phyloP scores from a whole-genome alignment of 1,284 basidiomycete genomes.

The Cryptococcus sp. region DNA sequence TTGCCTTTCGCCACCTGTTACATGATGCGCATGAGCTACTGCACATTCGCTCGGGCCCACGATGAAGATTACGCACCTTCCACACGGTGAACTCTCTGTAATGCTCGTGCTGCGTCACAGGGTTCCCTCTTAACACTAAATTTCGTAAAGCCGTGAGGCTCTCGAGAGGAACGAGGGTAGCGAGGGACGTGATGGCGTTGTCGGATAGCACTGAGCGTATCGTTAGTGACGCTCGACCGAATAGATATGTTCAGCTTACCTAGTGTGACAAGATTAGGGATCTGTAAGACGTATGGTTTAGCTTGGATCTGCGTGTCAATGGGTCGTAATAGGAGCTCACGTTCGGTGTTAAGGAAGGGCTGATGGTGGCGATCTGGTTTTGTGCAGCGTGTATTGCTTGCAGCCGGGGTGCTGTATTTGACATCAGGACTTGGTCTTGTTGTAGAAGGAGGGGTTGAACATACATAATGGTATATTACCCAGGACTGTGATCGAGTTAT shows the following conservation, averaged over 20 bases:
- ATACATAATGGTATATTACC: conserved; percentile 82
- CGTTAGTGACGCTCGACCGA: neutral
- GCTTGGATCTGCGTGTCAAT: too few species aligned
- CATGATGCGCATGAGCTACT: neutral
- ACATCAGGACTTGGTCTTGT: too few species aligned
- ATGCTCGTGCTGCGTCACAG: conserved; percentile 89
- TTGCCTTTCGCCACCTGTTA: conserved; percentile 49
- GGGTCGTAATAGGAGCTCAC: conserved; percentile 27
- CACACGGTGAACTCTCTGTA: conserved; percentile 83
- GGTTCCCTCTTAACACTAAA: conserved; percentile 84
- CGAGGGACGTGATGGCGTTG: conserved; percentile 70
- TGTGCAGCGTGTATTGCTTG: conserved; percentile 88
- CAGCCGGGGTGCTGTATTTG: conserved; percentile 76
- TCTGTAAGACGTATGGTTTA: conserved; percentile 29
- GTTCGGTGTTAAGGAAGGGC: conserved; percentile 54
- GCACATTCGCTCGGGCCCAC: too few species aligned
- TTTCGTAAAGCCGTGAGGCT: conserved; percentile 77
- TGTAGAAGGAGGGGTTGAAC: conserved; percentile 10
- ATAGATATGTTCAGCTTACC: conserved; percentile 25
- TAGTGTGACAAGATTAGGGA: conserved; percentile 53
- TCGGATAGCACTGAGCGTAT: conserved; percentile 41
- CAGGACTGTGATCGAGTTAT: conserved; percentile 87
- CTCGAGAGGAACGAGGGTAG: conserved; percentile 76
- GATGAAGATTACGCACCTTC: conserved; percentile 60
- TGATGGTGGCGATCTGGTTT: conserved; percentile 86